phyloP scores from a whole-genome alignment of 2,329 filamentous ascomycete genomes.

The Calonectria crousiana region DNA sequence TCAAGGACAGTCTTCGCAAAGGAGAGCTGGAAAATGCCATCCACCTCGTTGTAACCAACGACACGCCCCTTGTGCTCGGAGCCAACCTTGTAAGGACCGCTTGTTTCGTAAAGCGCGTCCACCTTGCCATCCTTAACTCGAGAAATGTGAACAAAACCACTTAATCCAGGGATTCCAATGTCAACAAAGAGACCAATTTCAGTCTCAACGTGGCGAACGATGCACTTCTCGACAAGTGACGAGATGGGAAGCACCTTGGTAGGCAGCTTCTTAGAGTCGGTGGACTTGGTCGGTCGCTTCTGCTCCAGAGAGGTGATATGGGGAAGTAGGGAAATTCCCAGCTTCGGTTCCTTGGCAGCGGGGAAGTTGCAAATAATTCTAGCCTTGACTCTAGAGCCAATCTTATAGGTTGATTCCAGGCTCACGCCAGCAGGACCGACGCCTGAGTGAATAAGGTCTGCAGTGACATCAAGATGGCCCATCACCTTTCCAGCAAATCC shows the following conservation, averaged over 20 bases:
- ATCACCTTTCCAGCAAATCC: constrained; percentile 93
- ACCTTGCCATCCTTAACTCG: constrained; percentile 90
- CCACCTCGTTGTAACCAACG: constrained; percentile 87
- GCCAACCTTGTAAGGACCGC: constrained; percentile 82
- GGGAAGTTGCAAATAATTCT: constrained; percentile 92
- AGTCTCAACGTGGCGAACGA: constrained; percentile 82
- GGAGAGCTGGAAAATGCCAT: constrained; percentile 87
- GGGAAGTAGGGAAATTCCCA: constrained; percentile 90
- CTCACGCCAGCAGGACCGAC: constrained; percentile 76
- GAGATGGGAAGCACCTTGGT: constrained; percentile 76
- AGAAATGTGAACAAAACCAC: constrained; percentile 96
- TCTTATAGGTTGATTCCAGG: constrained; percentile 82
- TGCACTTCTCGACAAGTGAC: constrained; percentile 81
- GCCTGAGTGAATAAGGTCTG: constrained; percentile 91
- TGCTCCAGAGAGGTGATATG: constrained; percentile 77
- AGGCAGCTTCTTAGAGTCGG: constrained; percentile 60
- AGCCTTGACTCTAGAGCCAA: constrained; percentile 86
- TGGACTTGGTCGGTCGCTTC: constrained; percentile 52
- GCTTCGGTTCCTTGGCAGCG: constrained; percentile 80
- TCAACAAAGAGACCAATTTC: constrained; percentile 86
- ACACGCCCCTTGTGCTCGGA: constrained; percentile 86
- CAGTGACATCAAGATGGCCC: constrained; percentile 90
- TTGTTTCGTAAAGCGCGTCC: constrained; percentile 81
- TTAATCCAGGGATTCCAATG: constrained; percentile 71
- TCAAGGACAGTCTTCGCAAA: constrained; percentile 85